These are phyloP conservation scores for Nyctanthes arbortristis DNA, from an alignment of 257 asterid species.

Conservation along the genomic window DNA sequence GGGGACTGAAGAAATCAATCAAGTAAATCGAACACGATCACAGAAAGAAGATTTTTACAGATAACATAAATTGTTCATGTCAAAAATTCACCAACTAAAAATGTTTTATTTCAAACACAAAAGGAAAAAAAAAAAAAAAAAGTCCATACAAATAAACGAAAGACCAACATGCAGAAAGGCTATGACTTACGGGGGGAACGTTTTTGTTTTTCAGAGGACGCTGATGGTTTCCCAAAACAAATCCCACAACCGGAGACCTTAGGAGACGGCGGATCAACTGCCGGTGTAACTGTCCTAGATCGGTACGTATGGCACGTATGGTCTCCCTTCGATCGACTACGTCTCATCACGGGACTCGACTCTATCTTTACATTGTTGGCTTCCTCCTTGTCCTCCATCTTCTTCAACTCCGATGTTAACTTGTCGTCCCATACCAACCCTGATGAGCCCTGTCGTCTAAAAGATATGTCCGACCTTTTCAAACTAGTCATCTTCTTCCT, in stretches of 20 bases:
- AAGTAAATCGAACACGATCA: too few species aligned
- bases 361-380: constrained; percentile 5
- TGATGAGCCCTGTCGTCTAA: constrained; percentile 54
- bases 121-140: not conserved
- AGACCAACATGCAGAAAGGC: not conserved
- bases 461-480: constrained; percentile 47
- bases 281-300: constrained; percentile 17
- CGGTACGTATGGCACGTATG: constrained; percentile 16
- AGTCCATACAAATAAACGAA: too few species aligned
- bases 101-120: not conserved
- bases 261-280: constrained; percentile 54
- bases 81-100: not conserved
- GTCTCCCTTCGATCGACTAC: constrained; percentile 14
- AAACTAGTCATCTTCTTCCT: constrained; percentile 24
- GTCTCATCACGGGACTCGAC: constrained; percentile 10
- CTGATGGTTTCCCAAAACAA: constrained; percentile 43
- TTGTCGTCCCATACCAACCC: constrained; percentile 52
- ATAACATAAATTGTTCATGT: too few species aligned
- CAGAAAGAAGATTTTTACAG: too few species aligned
- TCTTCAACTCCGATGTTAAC: constrained; percentile 37
- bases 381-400: constrained; percentile 15
- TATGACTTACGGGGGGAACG: constrained; percentile 30
- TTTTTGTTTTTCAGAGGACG: constrained; percentile 22
- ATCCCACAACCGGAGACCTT: constrained; percentile 45
- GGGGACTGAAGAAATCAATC: too few species aligned